phyloP scores from a whole-genome alignment of 768 basidiomycete genomes.

The Amanita fuliginea region DNA sequence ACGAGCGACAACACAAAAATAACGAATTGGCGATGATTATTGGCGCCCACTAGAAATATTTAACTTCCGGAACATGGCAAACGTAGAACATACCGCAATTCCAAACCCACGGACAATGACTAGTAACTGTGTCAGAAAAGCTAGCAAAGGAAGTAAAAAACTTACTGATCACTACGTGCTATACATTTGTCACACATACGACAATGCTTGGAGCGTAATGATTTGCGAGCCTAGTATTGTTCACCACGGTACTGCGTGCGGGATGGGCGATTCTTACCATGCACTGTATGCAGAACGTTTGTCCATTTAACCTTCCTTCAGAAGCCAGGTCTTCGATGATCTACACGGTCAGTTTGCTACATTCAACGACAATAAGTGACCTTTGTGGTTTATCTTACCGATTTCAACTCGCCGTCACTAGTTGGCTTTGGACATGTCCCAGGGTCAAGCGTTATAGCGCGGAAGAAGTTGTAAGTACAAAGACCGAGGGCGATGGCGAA shows the following conservation, averaged over 20 bases:
- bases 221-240: slow-evolving; percentile 61
- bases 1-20: slow-evolving; percentile 87
- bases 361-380: background rate
- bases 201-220: slow-evolving; percentile 92
- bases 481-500: slow-evolving; percentile 62
- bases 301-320: slow-evolving; percentile 83
- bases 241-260: background rate
- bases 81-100: slow-evolving; percentile 66
- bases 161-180: slow-evolving; percentile 89
- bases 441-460: slow-evolving; percentile 79
- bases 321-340: slow-evolving; percentile 87
- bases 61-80: background rate
- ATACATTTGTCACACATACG: slow-evolving; percentile 85
- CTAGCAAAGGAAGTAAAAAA: slow-evolving; percentile 7
- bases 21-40: slow-evolving; percentile 94
- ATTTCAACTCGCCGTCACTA: slow-evolving; percentile 79
- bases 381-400: slow-evolving; percentile 36
- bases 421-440: slow-evolving; percentile 76
- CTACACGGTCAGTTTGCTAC: slow-evolving; percentile 15
- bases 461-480: slow-evolving; percentile 87
- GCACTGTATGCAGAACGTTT: slow-evolving; percentile 93
- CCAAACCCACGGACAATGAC: slow-evolving; percentile 99
- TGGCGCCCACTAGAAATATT: slow-evolving; percentile 58
- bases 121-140: slow-evolving; percentile 18
- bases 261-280: slow-evolving; percentile 49